phyloP scores from a whole-genome alignment of 495 filamentous ascomycete genomes.

The Talaromyces adpressus region DNA sequence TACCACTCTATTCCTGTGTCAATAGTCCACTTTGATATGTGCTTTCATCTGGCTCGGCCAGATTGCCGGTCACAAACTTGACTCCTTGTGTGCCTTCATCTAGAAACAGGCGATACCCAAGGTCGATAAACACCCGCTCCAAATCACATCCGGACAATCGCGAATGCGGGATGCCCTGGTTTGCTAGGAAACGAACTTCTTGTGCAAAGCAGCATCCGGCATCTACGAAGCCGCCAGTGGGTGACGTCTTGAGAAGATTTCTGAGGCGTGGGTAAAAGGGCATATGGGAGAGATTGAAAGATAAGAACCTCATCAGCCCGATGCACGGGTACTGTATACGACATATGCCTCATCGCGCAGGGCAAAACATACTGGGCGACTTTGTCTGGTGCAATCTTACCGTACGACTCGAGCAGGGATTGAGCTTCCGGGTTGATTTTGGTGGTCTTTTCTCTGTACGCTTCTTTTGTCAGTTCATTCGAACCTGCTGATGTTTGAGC shows the following conservation, averaged over 20 bases:
- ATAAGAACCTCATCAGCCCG: slow-evolving; percentile 41
- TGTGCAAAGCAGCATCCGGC: slow-evolving; percentile 44
- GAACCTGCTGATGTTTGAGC: neutral
- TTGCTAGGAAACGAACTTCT: slow-evolving; percentile 35
- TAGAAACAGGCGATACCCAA: slow-evolving; percentile 45
- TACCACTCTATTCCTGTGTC: slow-evolving; percentile 17
- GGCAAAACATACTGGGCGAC: slow-evolving; percentile 30
- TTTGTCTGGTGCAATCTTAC: slow-evolving; percentile 27
- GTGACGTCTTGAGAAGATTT: slow-evolving; percentile 21
- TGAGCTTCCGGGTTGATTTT: slow-evolving; percentile 18
- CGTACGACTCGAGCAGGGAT: slow-evolving; percentile 33
- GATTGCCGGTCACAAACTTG: slow-evolving; percentile 25
- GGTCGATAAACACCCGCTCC: slow-evolving; percentile 36
- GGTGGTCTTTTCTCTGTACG: neutral
- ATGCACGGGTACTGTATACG: slow-evolving; percentile 37
- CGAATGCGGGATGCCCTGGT: slow-evolving; percentile 32
- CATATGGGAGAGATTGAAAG: slow-evolving; percentile 25
- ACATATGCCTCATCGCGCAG: slow-evolving; percentile 39
- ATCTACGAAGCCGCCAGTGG: slow-evolving; percentile 24
- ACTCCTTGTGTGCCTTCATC: slow-evolving; percentile 27
- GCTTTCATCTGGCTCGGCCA: slow-evolving; percentile 11
- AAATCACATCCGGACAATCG: slow-evolving; percentile 46
- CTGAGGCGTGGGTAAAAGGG: slow-evolving; percentile 24
- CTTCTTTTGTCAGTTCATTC: neutral
- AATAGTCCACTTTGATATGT: slow-evolving; percentile 11